Conservation (phyloP, 257 asterid genomes). For the Rauvolfia tetraphylla region DNA sequence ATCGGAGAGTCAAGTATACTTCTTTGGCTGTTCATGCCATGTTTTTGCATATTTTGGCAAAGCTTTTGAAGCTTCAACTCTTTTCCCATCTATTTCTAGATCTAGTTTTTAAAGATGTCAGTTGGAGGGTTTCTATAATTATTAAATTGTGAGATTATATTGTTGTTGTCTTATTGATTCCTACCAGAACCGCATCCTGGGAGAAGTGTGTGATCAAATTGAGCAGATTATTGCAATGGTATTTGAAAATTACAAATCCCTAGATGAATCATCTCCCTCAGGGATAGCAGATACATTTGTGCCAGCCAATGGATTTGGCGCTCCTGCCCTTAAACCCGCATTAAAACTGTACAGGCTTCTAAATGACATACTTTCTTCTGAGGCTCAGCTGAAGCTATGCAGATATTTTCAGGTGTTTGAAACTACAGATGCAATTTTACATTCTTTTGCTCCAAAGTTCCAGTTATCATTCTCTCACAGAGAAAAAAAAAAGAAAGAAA, state of each 20-base stretch:
- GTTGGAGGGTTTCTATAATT: not conserved
- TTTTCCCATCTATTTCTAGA: slow-evolving; percentile 6
- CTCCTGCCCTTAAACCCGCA: slow-evolving; percentile 85
- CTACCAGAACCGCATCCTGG: slow-evolving; percentile 75
- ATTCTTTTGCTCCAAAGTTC: not conserved
- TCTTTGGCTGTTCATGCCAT: not conserved
- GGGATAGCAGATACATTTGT: slow-evolving; percentile 65
- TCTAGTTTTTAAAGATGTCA: not conserved
- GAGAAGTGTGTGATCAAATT: slow-evolving; percentile 79
- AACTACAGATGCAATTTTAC: not conserved
- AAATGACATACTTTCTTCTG: slow-evolving; percentile 73
- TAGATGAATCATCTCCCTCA: slow-evolving; percentile 66
- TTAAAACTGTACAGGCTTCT: slow-evolving; percentile 75
- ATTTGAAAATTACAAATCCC: slow-evolving; percentile 87
- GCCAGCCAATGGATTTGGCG: slow-evolving; percentile 67
- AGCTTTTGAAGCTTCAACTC: slow-evolving; percentile 4
- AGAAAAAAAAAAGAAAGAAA: no score
- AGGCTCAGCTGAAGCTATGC: slow-evolving; percentile 77
- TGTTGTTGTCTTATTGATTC: slow-evolving; percentile 10
- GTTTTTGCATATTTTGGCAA: not conserved
- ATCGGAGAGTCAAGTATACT: not conserved
- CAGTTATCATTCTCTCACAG: no score
- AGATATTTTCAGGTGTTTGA: slow-evolving; percentile 77
- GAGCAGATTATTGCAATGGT: slow-evolving; percentile 64
- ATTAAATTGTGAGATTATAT: not conserved